Conservation (phyloP, 257 asterid genomes). For the Nicotiana obtusifolia region DNA sequence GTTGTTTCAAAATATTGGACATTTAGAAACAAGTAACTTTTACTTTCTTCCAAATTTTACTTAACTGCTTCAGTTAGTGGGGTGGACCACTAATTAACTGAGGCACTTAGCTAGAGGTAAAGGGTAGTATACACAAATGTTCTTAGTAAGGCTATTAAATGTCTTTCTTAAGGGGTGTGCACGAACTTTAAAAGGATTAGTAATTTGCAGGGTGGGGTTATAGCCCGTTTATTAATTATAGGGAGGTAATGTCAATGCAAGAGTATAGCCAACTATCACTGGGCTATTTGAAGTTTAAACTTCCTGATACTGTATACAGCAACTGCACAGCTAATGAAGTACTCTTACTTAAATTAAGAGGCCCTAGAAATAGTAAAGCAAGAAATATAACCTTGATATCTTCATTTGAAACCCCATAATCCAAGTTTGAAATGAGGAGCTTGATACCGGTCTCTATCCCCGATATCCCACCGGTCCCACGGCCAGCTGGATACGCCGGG, state of each 20-base stretch:
- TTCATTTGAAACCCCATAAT: slow-evolving; percentile 86
- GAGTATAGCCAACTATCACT: background rate
- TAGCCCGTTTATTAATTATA: background rate
- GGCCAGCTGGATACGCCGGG: slow-evolving; percentile 19
- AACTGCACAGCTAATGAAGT: background rate
- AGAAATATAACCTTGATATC: slow-evolving; percentile 63
- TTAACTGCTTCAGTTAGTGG: too few species aligned
- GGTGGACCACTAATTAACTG: too few species aligned
- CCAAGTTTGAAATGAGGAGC: slow-evolving; percentile 80
- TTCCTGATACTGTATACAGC: background rate
- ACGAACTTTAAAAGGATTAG: too few species aligned
- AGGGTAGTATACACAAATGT: too few species aligned
- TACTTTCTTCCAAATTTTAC: too few species aligned
- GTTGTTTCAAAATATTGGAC: too few species aligned
- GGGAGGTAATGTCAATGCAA: background rate
- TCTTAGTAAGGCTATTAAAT: too few species aligned
- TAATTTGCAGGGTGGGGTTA: background rate
- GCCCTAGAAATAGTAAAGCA: background rate
- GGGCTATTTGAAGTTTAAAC: too few species aligned
- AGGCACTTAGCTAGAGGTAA: too few species aligned
- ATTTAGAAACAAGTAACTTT: too few species aligned
- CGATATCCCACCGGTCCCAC: slow-evolving; percentile 44
- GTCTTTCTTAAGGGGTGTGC: too few species aligned
- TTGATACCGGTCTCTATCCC: slow-evolving; percentile 91
- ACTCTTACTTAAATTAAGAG: background rate